Conservation (phyloP, 2,329 filamentous ascomycete genomes). For the Sporothrix dimorphospora region DNA sequence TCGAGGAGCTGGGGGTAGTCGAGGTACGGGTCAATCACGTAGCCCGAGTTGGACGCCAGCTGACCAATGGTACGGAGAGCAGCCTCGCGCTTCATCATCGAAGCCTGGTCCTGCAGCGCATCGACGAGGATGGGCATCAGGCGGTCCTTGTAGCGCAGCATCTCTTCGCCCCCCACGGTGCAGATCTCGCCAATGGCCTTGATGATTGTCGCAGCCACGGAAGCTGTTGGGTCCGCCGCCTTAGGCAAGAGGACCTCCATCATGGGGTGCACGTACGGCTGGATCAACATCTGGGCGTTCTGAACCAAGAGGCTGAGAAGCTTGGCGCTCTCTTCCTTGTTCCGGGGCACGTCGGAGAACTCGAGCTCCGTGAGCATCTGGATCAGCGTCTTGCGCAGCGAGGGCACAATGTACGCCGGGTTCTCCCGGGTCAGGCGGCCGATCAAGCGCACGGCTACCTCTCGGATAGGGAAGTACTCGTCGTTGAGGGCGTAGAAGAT, state of each 20-base stretch:
- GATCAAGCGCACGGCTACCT: constrained; percentile 95
- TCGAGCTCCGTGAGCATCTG: constrained; percentile 96
- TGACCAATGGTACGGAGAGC: constrained; percentile 89
- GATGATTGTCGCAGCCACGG: constrained; percentile 92
- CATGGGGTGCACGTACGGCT: constrained; percentile 96
- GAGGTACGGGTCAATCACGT: constrained; percentile 94
- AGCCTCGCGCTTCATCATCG: constrained; percentile 85
- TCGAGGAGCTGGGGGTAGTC: constrained; percentile 94
- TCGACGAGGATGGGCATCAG: constrained; percentile 96
- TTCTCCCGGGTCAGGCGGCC: constrained; percentile 89
- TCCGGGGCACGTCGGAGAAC: constrained; percentile 89
- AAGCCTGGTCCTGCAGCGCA: constrained; percentile 91
- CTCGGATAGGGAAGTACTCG: constrained; percentile 87
- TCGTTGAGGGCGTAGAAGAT: constrained; percentile 96
- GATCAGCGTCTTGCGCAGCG: constrained; percentile 89
- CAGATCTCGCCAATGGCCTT: constrained; percentile 93
- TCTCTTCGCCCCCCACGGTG: constrained; percentile 90
- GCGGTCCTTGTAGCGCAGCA: constrained; percentile 86
- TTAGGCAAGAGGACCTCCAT: constrained; percentile 93
- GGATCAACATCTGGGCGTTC: constrained; percentile 89
- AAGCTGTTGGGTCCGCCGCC: constrained; percentile 79
- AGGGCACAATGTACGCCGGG: constrained; percentile 96
- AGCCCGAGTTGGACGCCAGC: constrained; percentile 92
- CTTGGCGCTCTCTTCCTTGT: constrained; percentile 95
- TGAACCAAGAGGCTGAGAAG: constrained; percentile 90